Evolutionary conservation across 768 basidiomycete genomes (phyloP).

Genomic region (Lanmaoa pseudosensibilis): DNA sequence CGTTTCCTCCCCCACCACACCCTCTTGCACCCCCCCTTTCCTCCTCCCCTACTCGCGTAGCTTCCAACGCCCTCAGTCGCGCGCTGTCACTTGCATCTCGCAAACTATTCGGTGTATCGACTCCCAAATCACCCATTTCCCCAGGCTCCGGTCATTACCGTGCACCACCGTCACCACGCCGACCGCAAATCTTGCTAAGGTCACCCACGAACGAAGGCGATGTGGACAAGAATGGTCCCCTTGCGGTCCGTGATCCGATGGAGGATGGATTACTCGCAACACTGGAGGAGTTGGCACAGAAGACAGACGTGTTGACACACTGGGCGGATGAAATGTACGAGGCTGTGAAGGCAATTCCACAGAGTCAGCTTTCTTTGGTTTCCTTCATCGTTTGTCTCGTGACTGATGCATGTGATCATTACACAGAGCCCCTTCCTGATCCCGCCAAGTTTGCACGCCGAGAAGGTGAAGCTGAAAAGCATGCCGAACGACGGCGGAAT

Average conservation of each 20-base stretch:
- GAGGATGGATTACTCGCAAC: constrained; percentile 80
- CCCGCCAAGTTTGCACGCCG: constrained; percentile 71
- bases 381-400: neutral
- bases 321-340: constrained; percentile 97
- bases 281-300: constrained; percentile 91
- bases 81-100: constrained; percentile 80
- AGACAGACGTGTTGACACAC: constrained; percentile 88
- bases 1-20: constrained; percentile 67
- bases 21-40: constrained; percentile 55
- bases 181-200: constrained; percentile 51
- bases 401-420: constrained; percentile 1
- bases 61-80: constrained; percentile 73
- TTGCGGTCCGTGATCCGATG: constrained; percentile 56
- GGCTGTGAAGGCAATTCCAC: constrained; percentile 79
- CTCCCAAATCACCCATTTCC: constrained; percentile 38
- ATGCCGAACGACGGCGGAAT: constrained; percentile 65
- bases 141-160: constrained; percentile 40
- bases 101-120: constrained; percentile 68
- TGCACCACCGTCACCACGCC: constrained; percentile 54
- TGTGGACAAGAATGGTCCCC: constrained; percentile 20
- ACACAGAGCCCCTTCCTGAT: constrained; percentile 74
- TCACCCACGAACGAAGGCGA: constrained; percentile 41
- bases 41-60: constrained; percentile 65
- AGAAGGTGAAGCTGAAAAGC: constrained; percentile 70
- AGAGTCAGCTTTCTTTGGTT: constrained; percentile 55